phyloP scores from a whole-genome alignment of 1,139 yeast genomes.

The Maudiozyma humilis region DNA sequence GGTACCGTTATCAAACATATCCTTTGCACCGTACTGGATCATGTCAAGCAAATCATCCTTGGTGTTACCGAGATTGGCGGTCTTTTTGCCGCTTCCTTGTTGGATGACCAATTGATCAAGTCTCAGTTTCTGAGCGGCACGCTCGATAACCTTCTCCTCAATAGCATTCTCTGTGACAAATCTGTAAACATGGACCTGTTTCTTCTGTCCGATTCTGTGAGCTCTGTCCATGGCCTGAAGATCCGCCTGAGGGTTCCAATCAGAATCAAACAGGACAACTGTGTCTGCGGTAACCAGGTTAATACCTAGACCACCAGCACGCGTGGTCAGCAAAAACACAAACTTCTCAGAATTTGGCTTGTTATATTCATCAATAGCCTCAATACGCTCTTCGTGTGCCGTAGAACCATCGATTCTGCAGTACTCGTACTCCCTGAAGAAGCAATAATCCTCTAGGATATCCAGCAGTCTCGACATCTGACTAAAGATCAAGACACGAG shows the following conservation, averaged over 20 bases:
- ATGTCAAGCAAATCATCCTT: conserved; percentile 68
- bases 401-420: conserved; percentile 80
- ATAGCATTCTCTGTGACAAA: conserved; percentile 73
- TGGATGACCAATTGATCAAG: conserved; percentile 76
- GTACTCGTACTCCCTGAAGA: conserved; percentile 56
- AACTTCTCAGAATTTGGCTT: conserved; percentile 62
- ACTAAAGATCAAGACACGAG: conserved; percentile 67
- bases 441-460: conserved; percentile 70
- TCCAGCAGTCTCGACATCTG: conserved; percentile 80
- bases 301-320: conserved; percentile 86
- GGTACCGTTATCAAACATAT: conserved; percentile 40
- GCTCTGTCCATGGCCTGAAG: conserved; percentile 86
- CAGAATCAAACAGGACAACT: conserved; percentile 66
- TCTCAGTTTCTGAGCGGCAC: conserved; percentile 72
- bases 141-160: conserved; percentile 70
- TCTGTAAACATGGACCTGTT: conserved; percentile 70
- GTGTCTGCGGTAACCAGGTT: conserved; percentile 70
- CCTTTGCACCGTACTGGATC: conserved; percentile 76
- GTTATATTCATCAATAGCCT: conserved; percentile 70
- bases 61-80: conserved; percentile 38
- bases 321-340: conserved; percentile 62
- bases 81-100: conserved; percentile 44
- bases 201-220: conserved; percentile 78
- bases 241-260: conserved; percentile 87
- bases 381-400: conserved; percentile 65